phyloP scores from a whole-genome alignment of 495 filamentous ascomycete genomes.

The Xylaria venustula region DNA sequence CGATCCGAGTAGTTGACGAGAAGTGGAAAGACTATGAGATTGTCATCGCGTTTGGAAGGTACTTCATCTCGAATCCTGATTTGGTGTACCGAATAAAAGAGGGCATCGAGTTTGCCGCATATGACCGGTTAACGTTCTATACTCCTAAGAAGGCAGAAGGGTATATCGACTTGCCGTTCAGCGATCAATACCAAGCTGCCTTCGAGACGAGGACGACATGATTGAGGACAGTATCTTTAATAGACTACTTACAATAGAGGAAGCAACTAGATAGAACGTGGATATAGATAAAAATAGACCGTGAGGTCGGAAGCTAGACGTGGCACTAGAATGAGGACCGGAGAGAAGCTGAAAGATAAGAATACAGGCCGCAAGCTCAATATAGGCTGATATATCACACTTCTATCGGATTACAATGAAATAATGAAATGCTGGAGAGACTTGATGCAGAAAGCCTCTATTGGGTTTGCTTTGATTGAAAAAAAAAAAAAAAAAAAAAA shows the following conservation, averaged over 20 bases:
- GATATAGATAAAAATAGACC: not conserved
- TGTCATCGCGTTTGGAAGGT: slow-evolving; percentile 57
- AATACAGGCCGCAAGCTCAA: no score
- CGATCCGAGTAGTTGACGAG: slow-evolving; percentile 47
- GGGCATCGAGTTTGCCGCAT: slow-evolving; percentile 51
- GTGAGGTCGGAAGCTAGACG: not conserved
- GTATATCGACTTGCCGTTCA: slow-evolving; percentile 63
- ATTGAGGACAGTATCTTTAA: not conserved
- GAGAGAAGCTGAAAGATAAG: no score
- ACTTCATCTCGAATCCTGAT: slow-evolving; percentile 70
- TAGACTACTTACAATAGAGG: not conserved
- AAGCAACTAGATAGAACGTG: no score
- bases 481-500: no score
- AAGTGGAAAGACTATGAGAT: slow-evolving; percentile 52
- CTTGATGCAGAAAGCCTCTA: no score
- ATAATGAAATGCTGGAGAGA: no score
- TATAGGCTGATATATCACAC: no score
- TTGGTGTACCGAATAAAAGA: slow-evolving; percentile 58
- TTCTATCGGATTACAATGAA: no score
- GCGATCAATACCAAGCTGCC: slow-evolving; percentile 37
- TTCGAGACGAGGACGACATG: not conserved
- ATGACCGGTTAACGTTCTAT: slow-evolving; percentile 62
- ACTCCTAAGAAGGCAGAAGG: slow-evolving; percentile 45
- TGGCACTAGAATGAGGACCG: not conserved
- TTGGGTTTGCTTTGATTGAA: no score